These are phyloP conservation scores for Monosporascus sp. DNA, from an alignment of 2,329 filamentous ascomycete genomes.

Conservation along the genomic window DNA sequence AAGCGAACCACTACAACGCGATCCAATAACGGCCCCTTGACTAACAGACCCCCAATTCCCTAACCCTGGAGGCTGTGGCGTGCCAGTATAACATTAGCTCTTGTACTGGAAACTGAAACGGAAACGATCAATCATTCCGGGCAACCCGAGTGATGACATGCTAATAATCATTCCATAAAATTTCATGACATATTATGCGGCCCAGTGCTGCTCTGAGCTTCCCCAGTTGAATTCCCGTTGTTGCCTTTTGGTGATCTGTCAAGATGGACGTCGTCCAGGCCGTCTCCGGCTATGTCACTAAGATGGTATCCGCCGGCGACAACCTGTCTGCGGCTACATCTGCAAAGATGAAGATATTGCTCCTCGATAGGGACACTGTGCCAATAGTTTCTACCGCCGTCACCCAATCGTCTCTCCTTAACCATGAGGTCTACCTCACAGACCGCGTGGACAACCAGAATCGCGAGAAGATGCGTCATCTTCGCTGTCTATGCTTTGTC, in stretches of 20 bases:
- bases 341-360: conserved; percentile 95
- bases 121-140: not conserved
- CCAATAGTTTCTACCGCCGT: conserved; percentile 91
- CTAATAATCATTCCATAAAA: not conserved
- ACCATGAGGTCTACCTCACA: conserved; percentile 96
- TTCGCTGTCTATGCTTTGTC: conserved; percentile 88
- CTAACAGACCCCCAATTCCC: too few relatives aligned
- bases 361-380: conserved; percentile 90
- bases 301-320: conserved; percentile 87
- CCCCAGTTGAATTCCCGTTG: not conserved
- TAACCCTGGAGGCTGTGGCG: too few relatives aligned
- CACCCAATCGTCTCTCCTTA: conserved; percentile 90
- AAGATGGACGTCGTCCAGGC: conserved; percentile 92
- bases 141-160: not conserved
- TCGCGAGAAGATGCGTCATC: conserved; percentile 95
- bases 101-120: too few relatives aligned
- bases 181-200: not conserved
- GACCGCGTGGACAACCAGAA: conserved; percentile 87
- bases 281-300: conserved; percentile 90
- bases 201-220: not conserved
- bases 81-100: too few relatives aligned
- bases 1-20: too few relatives aligned
- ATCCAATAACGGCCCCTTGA: too few relatives aligned
- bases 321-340: conserved; percentile 59
- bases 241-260: conserved; percentile 13